Conservation (phyloP, 1,139 yeast genomes). For the Blastobotrys ciferrii region DNA sequence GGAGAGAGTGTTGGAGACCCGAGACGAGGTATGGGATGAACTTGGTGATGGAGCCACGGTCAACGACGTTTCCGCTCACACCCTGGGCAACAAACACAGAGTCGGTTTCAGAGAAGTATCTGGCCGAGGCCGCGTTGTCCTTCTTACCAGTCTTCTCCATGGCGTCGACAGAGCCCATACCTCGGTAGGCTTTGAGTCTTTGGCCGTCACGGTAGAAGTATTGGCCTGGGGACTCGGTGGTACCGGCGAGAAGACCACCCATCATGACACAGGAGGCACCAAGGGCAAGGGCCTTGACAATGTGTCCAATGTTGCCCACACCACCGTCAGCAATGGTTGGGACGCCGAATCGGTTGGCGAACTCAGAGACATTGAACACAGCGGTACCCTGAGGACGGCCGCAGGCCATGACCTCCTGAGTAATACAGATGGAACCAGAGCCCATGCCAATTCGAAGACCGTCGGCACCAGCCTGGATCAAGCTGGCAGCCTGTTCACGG, state of each 20-base stretch:
- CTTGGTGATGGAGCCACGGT: constrained; percentile 92
- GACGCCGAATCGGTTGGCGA: constrained; percentile 85
- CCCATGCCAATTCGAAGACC: constrained; percentile 99
- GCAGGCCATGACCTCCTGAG: constrained; percentile 99
- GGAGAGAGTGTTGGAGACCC: constrained; percentile 98
- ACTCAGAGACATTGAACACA: constrained; percentile 81
- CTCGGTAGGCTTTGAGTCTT: constrained; percentile 96
- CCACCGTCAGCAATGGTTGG: constrained; percentile 99
- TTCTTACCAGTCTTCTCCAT: constrained; percentile 87
- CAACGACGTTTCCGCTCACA: constrained; percentile 95
- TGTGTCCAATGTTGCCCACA: constrained; percentile 97
- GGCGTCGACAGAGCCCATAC: constrained; percentile 99
- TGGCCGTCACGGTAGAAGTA: constrained; percentile 97
- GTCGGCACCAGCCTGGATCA: constrained; percentile 96
- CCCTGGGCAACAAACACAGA: constrained; percentile 98
- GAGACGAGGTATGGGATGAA: constrained; percentile 90
- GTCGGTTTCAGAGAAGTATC: constrained; percentile 96
- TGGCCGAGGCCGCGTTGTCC: constrained; percentile 96
- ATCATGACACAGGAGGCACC: constrained; percentile 99
- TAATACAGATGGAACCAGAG: constrained; percentile 97
- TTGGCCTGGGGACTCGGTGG: constrained; percentile 97
- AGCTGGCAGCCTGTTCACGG: constrained; percentile 96
- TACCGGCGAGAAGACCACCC: constrained; percentile 99
- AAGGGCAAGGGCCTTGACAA: constrained; percentile 91
- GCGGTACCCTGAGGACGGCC: constrained; percentile 99